Percentiles rank a stretch among this genome's conserved stretches.
Evolutionary conservation across 2,329 filamentous ascomycete species (phyloP).

Genomic region (Botrytis deweyae): DNA sequence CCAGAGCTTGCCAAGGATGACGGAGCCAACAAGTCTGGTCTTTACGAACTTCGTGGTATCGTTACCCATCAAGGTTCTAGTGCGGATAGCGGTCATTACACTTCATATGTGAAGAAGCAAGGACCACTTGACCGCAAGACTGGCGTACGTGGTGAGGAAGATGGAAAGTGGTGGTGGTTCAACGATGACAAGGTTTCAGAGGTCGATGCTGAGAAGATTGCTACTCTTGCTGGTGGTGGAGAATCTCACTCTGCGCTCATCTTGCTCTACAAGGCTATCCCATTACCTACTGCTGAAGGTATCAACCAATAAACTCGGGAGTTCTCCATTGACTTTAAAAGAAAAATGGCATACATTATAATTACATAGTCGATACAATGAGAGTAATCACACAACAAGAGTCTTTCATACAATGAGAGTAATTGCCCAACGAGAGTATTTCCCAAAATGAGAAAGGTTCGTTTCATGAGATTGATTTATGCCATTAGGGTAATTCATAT

Average conservation of each 20-base stretch:
- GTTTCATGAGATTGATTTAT: background rate
- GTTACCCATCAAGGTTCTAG: constrained; percentile 96
- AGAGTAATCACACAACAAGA: background rate
- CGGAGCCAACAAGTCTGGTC: constrained; percentile 85
- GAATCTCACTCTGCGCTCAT: constrained; percentile 83
- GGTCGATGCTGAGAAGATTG: constrained; percentile 87
- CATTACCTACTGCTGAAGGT: constrained; percentile 60
- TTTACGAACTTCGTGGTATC: constrained; percentile 92
- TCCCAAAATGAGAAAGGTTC: background rate
- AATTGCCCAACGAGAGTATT: background rate
- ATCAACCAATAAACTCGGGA: constrained; percentile 23
- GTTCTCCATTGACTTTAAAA: background rate
- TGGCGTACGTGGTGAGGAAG: constrained; percentile 75
- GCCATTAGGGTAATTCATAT: background rate
- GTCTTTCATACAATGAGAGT: background rate
- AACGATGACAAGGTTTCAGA: constrained; percentile 97
- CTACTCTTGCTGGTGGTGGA: constrained; percentile 83
- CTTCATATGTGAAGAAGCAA: constrained; percentile 93
- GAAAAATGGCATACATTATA: background rate
- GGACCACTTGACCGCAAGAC: constrained; percentile 69
- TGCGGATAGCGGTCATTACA: constrained; percentile 97
- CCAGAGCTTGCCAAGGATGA: constrained; percentile 73
- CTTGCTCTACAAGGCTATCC: constrained; percentile 73
- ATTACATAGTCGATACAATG: background rate
- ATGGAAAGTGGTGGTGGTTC: constrained; percentile 99